Conservation (phyloP, 345 rosid species). For the Hibiscus trionum region DNA sequence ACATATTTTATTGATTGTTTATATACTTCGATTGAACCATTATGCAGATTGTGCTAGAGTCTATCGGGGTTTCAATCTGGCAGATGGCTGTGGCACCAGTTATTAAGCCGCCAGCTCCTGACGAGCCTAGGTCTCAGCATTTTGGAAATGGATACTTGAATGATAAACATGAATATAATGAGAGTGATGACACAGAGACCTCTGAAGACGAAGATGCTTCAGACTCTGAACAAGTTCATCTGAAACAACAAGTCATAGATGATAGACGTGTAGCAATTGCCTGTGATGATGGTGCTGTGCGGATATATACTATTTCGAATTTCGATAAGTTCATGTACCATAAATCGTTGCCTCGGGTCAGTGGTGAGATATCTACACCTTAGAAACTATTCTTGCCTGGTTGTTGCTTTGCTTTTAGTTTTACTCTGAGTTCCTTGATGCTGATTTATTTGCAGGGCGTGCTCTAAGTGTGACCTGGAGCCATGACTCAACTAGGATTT, state of each 20-base stretch:
- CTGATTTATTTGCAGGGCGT: constrained; percentile 49
- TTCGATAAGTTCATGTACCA: constrained; percentile 47
- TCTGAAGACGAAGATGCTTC: constrained; percentile 55
- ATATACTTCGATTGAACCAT: background rate
- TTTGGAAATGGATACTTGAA: constrained; percentile 47
- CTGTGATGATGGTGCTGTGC: constrained; percentile 84
- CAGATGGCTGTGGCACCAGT: constrained; percentile 73
- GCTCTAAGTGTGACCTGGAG: constrained; percentile 25
- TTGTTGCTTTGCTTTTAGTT: constrained; percentile 8
- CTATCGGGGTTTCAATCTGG: constrained; percentile 81
- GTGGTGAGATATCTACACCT: constrained; percentile 67
- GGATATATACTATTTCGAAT: constrained; percentile 48
- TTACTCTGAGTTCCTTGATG: constrained; percentile 10
- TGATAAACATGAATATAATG: constrained; percentile 27
- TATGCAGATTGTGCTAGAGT: constrained; percentile 62
- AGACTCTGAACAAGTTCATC: constrained; percentile 37
- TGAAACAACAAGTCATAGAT: constrained; percentile 21
- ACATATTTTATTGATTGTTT: background rate
- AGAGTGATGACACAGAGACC: constrained; percentile 31
- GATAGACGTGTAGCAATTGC: constrained; percentile 56
- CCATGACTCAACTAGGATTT: constrained; percentile 49
- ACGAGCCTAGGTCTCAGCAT: constrained; percentile 25
- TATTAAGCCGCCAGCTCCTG: constrained; percentile 5
- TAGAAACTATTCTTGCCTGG: background rate
- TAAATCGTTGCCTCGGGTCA: constrained; percentile 83